phyloP scores from a whole-genome alignment of 2,329 filamentous ascomycete genomes.

The Alternaria atra region DNA sequence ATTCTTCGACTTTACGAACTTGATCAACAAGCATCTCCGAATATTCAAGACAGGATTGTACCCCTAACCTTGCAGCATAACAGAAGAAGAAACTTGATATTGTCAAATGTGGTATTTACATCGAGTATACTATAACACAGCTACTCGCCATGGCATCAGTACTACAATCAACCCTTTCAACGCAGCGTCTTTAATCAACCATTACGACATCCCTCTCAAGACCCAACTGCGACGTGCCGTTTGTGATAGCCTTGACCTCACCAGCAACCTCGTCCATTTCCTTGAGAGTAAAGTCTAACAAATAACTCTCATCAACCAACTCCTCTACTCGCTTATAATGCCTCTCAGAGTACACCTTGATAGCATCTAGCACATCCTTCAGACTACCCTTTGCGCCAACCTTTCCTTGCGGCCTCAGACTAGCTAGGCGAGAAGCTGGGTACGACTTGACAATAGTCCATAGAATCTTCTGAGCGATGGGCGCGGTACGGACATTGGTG shows the following conservation, averaged over 20 bases:
- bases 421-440: slow-evolving; percentile 78
- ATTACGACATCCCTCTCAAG: slow-evolving; percentile 42
- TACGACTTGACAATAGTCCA: slow-evolving; percentile 82
- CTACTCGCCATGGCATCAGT: not conserved
- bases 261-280: slow-evolving; percentile 81
- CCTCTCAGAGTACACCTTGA: slow-evolving; percentile 89
- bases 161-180: too few species aligned
- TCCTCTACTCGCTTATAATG: slow-evolving; percentile 92
- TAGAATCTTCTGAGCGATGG: slow-evolving; percentile 85
- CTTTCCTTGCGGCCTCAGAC: slow-evolving; percentile 59
- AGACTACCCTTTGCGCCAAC: slow-evolving; percentile 57
- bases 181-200: slow-evolving; percentile 31
- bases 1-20: too few species aligned
- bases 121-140: not conserved
- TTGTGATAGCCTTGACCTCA: slow-evolving; percentile 37
- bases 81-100: not conserved
- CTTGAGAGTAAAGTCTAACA: slow-evolving; percentile 90
- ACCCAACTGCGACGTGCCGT: slow-evolving; percentile 33
- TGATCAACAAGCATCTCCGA: too few species aligned
- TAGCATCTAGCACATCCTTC: slow-evolving; percentile 85
- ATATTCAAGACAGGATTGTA: too few species aligned
- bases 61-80: too few species aligned
- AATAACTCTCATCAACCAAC: slow-evolving; percentile 89
- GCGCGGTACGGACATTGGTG: slow-evolving; percentile 87
- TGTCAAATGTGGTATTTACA: not conserved